Evolutionary conservation across 192 early-diverging fungal genomes (phyloP), one percentile per base, ranked within the genome.

Genomic region (Backusella tarrabulga): DNA sequence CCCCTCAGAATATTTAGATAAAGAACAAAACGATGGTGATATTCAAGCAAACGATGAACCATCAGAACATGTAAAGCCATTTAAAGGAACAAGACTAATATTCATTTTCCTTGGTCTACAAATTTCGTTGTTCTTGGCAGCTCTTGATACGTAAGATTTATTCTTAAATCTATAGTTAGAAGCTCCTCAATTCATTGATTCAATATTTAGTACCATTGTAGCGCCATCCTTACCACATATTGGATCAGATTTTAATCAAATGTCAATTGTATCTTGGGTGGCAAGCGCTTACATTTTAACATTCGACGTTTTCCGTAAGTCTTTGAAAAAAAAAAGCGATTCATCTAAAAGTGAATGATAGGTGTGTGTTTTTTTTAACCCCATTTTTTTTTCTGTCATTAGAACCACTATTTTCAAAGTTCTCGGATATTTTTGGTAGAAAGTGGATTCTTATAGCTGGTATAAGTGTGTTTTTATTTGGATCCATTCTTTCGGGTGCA

Each of bases 341-440:
- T 56, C 4, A 56, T 21, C 15, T 11, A 56, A 56, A 32, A 56
- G n/a, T 11, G 7, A 56, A 11, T 1, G 38, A 40, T 12, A 9
- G 9, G 38, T 7, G 38, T 40, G 38, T 40, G 38, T 40, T 40
- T 40, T 40, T 40, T 40, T 9, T 40, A 40, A 21, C 19, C 19
- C n/a, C n/a, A 29, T 63, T 26, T 23, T 26, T 60, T 26, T 63
- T 63, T 23, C 9, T 26, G 23, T 63, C 56, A 14, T 68, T 44
- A 83, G 78, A 84, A 68, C 70, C 80, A 86, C 11, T 96, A 86
- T 81, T 95, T 91, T 50, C 94, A 63, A 91, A 94, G 76, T 88
- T 98, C 70, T 90, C 94, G 67, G 97, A 99, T 79, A 97, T 97
- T 74, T 93, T 97, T 78, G 89, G 89, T 19, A 77, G 87, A 42